phyloP scores from a whole-genome alignment of 2,329 filamentous ascomycete species.

The Bimuria novae-zelandiae region DNA sequence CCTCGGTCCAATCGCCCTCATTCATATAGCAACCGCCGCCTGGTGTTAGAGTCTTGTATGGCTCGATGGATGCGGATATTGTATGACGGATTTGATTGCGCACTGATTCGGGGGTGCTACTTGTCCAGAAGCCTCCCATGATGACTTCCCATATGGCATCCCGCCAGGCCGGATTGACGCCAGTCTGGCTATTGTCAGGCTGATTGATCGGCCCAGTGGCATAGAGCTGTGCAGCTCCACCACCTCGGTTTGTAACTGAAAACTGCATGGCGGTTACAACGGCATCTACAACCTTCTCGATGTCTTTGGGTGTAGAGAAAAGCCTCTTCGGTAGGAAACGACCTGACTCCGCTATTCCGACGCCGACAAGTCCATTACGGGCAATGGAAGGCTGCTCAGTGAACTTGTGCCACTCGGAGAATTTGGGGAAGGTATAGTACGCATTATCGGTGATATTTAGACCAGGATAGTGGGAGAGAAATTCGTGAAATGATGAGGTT shows the following conservation, averaged over 20 bases:
- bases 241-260: conserved; percentile 29
- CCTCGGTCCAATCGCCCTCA: conserved; percentile 43
- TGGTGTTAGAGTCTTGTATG: conserved; percentile 40
- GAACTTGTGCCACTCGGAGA: conserved; percentile 38
- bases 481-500: conserved; percentile 35
- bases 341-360: conserved; percentile 39
- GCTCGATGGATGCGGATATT: conserved; percentile 35
- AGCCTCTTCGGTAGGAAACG: conserved; percentile 40
- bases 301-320: conserved; percentile 23
- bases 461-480: conserved; percentile 38
- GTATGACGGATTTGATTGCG: conserved; percentile 36
- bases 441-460: conserved; percentile 37
- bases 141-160: conserved; percentile 42
- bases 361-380: conserved; percentile 40
- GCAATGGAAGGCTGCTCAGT: conserved; percentile 36
- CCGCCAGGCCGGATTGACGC: conserved; percentile 40
- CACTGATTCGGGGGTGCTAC: conserved; percentile 17
- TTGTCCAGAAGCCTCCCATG: conserved; percentile 39
- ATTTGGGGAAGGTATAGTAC: conserved; percentile 38
- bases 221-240: conserved; percentile 41
- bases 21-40: conserved; percentile 45
- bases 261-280: conserved; percentile 40
- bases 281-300: conserved; percentile 35
- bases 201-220: conserved; percentile 40
- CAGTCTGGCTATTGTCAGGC: conserved; percentile 36